Evolutionary conservation across 2,329 filamentous ascomycete genomes (phyloP).

Genomic region (Verticillium albo-atrum): DNA sequence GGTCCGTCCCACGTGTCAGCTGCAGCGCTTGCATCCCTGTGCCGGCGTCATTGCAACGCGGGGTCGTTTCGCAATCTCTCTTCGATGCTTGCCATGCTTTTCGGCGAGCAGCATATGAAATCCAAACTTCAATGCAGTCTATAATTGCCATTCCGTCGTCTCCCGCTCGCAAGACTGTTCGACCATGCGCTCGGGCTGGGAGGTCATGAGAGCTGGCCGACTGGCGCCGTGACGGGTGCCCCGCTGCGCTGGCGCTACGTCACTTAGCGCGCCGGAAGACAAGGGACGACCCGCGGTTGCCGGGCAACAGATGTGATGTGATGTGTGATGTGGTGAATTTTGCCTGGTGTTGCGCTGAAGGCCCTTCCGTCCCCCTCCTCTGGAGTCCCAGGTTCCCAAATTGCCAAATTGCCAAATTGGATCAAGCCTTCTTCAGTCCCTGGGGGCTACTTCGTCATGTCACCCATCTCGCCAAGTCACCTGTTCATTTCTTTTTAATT

Average conservation of each 20-base stretch:
- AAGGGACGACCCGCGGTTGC: conserved; percentile 13
- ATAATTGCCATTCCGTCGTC: background rate
- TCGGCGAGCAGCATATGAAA: background rate
- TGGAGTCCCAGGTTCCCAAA: too few species aligned
- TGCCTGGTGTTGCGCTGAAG: background rate
- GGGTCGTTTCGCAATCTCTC: background rate
- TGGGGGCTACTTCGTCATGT: too few species aligned
- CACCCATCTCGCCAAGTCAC: background rate
- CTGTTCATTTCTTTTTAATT: background rate
- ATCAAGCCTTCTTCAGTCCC: too few species aligned
- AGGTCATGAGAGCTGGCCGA: background rate
- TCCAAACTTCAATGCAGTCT: background rate
- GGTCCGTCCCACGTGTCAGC: background rate
- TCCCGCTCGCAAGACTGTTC: background rate
- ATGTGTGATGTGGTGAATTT: background rate
- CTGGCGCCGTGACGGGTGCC: background rate
- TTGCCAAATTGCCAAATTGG: too few species aligned
- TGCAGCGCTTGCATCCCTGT: background rate
- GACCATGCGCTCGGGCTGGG: background rate
- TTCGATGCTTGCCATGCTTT: background rate
- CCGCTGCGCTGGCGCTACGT: conserved; percentile 7
- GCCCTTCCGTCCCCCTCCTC: background rate
- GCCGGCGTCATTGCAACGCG: background rate
- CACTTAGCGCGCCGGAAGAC: conserved; percentile 4
- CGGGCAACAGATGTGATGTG: conserved; percentile 5